Evolutionary conservation across 2,329 filamentous ascomycete genomes (phyloP), one percentile per base, ranked within the genome.

Genomic region (Ceratocystis albifundus): DNA sequence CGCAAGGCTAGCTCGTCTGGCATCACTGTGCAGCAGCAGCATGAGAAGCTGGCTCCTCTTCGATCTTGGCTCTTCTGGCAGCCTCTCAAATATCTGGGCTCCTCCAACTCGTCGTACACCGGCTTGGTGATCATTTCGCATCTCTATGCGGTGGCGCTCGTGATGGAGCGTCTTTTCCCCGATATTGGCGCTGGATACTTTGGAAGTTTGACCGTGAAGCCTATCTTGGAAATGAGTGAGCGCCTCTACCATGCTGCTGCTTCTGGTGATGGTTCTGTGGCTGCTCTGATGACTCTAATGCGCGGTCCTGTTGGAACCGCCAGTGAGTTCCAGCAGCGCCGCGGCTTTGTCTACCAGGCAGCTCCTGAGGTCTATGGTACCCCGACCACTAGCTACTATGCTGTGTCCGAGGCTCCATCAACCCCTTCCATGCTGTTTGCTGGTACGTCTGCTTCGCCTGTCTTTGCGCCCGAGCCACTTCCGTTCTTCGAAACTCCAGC

Each of bases 11-110:
- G 85, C 73, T 84, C 86, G 28, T 61, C 66, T 0, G 66, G 66
- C 32, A 45, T 67, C 45, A 48, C 63, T 1, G 85, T 91, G 28
- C 87, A 90, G 69, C 86, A 95, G 73, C 90, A 96, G 73, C 97
- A 96, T 74, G 88, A 91, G 72, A 88, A 92, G 70, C 84, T 97
- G 10, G 92, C 95, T 70, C 87, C 90, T 8, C 82, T 99, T 68
- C 84, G 92, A 66, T 89, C 89, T 71, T 96, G 93, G 91, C 83
- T 97, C 17, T 96, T 97, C 77, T 97, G 93, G 91, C 84, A 96
- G 66, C 94, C 94, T 0, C 86, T 96, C 44, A 85, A 86, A 70
- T 88, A 92, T 71, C 81, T 96, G 30, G 88, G 93, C 73, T 85
- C 86, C 70, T 88, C 87, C 61, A 85, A 87, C 63, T 84, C 84